phyloP scores from a whole-genome alignment of 1,284 basidiomycete species.

The Cutaneotrichosporon sp. region DNA sequence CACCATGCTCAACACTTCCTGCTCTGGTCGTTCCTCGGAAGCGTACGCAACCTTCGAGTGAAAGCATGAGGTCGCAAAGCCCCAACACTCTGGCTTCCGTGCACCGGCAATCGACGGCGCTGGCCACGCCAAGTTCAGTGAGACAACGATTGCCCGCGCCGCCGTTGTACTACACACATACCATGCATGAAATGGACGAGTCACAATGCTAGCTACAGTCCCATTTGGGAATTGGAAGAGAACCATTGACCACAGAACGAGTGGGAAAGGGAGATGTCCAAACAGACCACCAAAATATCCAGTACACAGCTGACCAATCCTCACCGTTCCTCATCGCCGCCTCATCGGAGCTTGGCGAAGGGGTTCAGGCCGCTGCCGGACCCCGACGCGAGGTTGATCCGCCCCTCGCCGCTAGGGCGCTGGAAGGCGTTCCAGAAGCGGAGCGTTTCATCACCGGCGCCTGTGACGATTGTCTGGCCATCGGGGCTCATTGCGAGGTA shows the following conservation, averaged over 20 bases:
- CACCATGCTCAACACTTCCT: too few relatives aligned
- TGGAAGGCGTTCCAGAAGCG: slow-evolving; percentile 94
- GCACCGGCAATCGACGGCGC: too few relatives aligned
- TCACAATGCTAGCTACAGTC: slow-evolving; percentile 1
- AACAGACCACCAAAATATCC: too few relatives aligned
- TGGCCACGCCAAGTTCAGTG: too few relatives aligned
- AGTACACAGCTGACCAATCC: too few relatives aligned
- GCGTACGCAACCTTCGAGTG: too few relatives aligned
- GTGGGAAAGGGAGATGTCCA: neutral
- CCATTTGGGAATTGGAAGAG: neutral
- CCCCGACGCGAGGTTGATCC: slow-evolving; percentile 1
- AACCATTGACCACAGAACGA: neutral
- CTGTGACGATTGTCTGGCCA: slow-evolving; percentile 95
- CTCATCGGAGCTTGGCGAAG: slow-evolving; percentile 12
- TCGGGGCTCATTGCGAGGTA: slow-evolving; percentile 97
- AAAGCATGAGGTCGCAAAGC: too few relatives aligned
- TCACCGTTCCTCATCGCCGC: too few relatives aligned
- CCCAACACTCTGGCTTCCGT: too few relatives aligned
- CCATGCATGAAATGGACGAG: neutral
- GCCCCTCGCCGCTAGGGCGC: slow-evolving; percentile 12
- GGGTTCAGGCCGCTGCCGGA: slow-evolving; percentile 11
- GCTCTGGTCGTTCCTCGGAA: too few relatives aligned
- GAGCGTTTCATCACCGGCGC: slow-evolving; percentile 95
- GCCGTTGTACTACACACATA: too few relatives aligned
- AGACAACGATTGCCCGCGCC: too few relatives aligned